Conservation (phyloP, 257 asterid species). For the Solanum gracilifrons region DNA sequence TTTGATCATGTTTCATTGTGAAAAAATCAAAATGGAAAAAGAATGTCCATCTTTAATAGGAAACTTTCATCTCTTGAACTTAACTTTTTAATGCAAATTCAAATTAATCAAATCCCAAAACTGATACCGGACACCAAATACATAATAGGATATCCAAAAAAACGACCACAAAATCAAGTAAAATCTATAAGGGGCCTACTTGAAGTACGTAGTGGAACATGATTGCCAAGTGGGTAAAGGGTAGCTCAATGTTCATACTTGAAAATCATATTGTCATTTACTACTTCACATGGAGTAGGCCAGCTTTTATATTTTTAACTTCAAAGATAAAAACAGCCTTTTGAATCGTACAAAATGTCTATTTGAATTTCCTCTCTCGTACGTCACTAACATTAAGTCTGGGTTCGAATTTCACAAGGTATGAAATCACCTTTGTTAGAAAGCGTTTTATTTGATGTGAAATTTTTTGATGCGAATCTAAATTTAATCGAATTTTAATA, state of each 20-base stretch:
- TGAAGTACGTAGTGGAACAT: not conserved
- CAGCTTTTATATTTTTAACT: not conserved
- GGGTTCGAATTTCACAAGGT: too few species aligned
- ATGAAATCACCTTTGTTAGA: too few species aligned
- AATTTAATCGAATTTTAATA: too few species aligned
- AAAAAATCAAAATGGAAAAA: not conserved
- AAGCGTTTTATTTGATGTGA: too few species aligned
- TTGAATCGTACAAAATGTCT: not conserved
- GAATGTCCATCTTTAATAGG: too few species aligned
- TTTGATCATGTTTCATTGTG: not conserved
- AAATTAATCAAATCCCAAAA: not conserved
- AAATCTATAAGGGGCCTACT: not conserved
- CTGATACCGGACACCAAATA: fast-evolving
- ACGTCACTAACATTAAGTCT: not conserved
- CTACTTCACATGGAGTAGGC: not conserved
- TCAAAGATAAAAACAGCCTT: not conserved
- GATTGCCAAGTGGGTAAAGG: not conserved
- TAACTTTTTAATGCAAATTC: fast-evolving
- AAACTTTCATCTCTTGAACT: not conserved
- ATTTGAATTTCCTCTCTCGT: not conserved
- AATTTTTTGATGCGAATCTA: too few species aligned
- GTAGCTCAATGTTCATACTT: not conserved
- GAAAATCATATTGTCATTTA: not conserved
- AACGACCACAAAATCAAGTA: not conserved
- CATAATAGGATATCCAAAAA: not conserved